phyloP scores from a whole-genome alignment of 2,329 filamentous ascomycete species.

The Fragosphaeria purpurea region DNA sequence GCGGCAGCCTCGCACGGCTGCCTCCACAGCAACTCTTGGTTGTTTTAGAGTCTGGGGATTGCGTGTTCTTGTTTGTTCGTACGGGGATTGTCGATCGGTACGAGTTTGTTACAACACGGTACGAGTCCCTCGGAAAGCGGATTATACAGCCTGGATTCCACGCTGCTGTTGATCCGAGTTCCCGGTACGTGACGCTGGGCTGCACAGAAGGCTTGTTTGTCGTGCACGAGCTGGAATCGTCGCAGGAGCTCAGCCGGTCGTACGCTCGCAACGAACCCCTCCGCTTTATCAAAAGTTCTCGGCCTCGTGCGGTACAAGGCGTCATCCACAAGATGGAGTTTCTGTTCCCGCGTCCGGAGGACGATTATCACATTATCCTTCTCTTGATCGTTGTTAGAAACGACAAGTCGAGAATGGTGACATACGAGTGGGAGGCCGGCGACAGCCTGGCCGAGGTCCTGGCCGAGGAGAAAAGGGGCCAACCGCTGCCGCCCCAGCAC shows the following conservation, averaged over 20 bases:
- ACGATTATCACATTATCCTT: constrained; percentile 65
- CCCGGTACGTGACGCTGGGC: constrained; percentile 56
- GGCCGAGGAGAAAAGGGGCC: constrained; percentile 36
- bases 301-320: constrained; percentile 47
- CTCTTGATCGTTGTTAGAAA: constrained; percentile 49
- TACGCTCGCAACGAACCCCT: constrained; percentile 37
- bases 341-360: constrained; percentile 57
- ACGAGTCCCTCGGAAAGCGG: constrained; percentile 48
- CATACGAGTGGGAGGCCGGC: constrained; percentile 52
- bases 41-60: constrained; percentile 60
- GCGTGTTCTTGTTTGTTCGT: constrained; percentile 66
- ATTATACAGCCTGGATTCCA: constrained; percentile 52
- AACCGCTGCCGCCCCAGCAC: constrained; percentile 38
- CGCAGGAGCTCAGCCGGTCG: constrained; percentile 39
- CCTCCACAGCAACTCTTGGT: constrained; percentile 77
- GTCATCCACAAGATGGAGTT: constrained; percentile 84
- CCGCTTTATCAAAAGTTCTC: constrained; percentile 44
- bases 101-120: constrained; percentile 51
- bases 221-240: constrained; percentile 57
- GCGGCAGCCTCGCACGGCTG: constrained; percentile 19
- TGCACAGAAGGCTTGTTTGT: constrained; percentile 62
- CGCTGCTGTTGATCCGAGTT: constrained; percentile 70
- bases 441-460: constrained; percentile 37
- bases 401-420: constrained; percentile 40
- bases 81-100: constrained; percentile 32